A percentile compares a stretch with the other conserved stretches of the same genome.
phyloP scores from a whole-genome alignment of 2,329 filamentous ascomycete genomes.

The Colletotrichum incanum region DNA sequence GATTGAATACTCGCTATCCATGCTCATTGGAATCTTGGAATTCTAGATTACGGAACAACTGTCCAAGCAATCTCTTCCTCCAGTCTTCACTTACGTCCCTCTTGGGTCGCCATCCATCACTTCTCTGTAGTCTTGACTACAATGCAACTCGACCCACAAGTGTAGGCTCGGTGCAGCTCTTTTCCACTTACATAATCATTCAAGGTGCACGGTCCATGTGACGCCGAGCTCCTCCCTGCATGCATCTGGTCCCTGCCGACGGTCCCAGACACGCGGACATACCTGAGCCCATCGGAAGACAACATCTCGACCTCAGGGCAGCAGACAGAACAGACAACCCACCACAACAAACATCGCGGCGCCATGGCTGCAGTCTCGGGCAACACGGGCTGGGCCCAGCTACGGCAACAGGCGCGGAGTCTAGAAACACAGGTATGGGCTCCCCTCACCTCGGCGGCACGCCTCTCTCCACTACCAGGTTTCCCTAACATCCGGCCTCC shows the following conservation, averaged over 20 bases:
- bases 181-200: constrained; percentile 38
- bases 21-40: no score
- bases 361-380: constrained; percentile 69
- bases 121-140: not conserved
- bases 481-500: constrained; percentile 36
- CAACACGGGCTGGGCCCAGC: constrained; percentile 87
- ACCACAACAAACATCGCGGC: constrained; percentile 24
- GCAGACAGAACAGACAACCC: constrained; percentile 21
- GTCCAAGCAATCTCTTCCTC: not conserved
- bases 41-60: no score
- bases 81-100: not conserved
- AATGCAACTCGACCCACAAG: constrained; percentile 1
- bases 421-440: constrained; percentile 87
- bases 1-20: not conserved
- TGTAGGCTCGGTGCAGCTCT: not conserved
- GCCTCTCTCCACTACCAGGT: constrained; percentile 15
- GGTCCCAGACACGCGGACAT: constrained; percentile 38
- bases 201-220: constrained; percentile 42
- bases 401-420: constrained; percentile 91
- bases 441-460: constrained; percentile 5
- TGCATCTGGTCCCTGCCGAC: constrained; percentile 40
- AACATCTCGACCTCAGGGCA: constrained; percentile 21
- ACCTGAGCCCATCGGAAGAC: constrained; percentile 29
- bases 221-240: constrained; percentile 37
- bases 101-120: not conserved